Base-by-base conservation (phyloP, 148 eudicot species). In the Heliosperma pusillum region DNA sequence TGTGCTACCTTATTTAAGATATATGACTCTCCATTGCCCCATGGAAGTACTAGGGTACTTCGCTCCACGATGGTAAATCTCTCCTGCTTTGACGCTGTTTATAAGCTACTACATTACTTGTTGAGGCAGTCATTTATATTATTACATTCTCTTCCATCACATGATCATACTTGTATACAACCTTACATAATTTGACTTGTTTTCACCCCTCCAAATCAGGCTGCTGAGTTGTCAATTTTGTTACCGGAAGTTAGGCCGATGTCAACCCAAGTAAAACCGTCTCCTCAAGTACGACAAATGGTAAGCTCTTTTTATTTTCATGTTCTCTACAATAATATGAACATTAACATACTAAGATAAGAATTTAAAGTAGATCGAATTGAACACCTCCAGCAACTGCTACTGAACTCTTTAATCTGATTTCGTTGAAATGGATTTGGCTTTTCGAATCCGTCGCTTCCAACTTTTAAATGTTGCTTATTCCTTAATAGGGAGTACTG, bases 231-330 rank as follows among this genome's bases (percentile, higher is more conserved):
- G 61, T 78, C 87, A 56, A 58, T 79, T 74, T 85, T 69, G 79
- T 74, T 73, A 75, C 71, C 76, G 26, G 75, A 78, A 69, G 70
- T 78, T 57, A 84, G 98, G 79, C 81, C 75, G 44, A 58, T 79
- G 63, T 68, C 91, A 26, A 85, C 88, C 52, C 84, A 87, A 76
- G 87, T 83, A 66, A 87, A 89, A 82, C 84, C 86, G 60, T 88
- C 93, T 73, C 79, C 93, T 73, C 93, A 89, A 81, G 80, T 60
- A 27, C 90, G 84, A 6, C 84, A 88, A 79, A 83, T 71, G 89
- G 98, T 93, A 84, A 52, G 47, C 22, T 13, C 60, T 62, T 30
- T 56, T 21, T 17, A 33, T 12, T 50, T 50, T 50, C 55, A 1
- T 11, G 16, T 50, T 50, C 55, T 50, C 17, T 13, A 50, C 1